These are phyloP conservation scores for Thraustotheca clavata DNA, from an alignment of 352 stramenopile species.

Conservation along the genomic window DNA sequence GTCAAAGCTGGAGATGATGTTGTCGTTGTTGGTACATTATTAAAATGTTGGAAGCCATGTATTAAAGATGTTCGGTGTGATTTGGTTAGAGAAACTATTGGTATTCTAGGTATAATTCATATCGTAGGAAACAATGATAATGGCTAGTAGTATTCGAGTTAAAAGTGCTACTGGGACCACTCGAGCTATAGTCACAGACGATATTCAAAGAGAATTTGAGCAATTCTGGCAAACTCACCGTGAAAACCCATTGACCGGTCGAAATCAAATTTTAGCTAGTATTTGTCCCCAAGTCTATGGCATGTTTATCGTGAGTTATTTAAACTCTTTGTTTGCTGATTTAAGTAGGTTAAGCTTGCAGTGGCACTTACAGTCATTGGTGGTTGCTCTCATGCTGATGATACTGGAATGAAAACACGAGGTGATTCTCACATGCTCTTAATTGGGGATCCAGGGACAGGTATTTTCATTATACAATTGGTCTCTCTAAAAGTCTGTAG, in stretches of 20 bases:
- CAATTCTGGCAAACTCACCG: constrained; percentile 76
- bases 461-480: neutral
- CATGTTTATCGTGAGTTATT: constrained; percentile 47
- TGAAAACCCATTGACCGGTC: constrained; percentile 39
- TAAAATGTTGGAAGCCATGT: constrained; percentile 88
- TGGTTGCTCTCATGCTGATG: constrained; percentile 67
- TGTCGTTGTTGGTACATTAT: constrained; percentile 85
- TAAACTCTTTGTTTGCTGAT: neutral
- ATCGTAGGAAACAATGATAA: constrained; percentile 55
- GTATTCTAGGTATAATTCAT: constrained; percentile 21
- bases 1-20: constrained; percentile 96
- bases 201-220: constrained; percentile 87
- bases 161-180: constrained; percentile 49
- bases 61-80: constrained; percentile 81
- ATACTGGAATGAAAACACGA: constrained; percentile 60
- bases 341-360: constrained; percentile 78
- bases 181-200: constrained; percentile 56
- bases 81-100: constrained; percentile 61
- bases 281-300: constrained; percentile 94
- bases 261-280: constrained; percentile 89
- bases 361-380: constrained; percentile 91
- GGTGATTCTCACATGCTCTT: constrained; percentile 84
- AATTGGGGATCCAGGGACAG: constrained; percentile 60
- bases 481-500: constrained; percentile 25
- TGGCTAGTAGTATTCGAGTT: constrained; percentile 60